phyloP scores from a whole-genome alignment of 2,329 filamentous ascomycete genomes.

The Ophioceras dolichostomum region DNA sequence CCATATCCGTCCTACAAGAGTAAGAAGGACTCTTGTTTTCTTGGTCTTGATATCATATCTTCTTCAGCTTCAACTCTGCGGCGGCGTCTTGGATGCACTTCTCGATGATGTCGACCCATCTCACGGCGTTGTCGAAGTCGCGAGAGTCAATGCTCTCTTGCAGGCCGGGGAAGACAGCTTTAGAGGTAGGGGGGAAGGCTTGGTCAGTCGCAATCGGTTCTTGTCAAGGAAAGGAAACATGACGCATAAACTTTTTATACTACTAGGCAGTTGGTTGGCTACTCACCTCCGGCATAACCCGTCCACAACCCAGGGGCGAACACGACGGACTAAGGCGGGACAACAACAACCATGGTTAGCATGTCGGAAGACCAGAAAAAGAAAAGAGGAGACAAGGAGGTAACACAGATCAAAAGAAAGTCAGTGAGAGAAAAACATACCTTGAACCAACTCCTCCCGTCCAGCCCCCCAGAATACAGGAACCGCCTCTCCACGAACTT shows the following conservation, averaged over 20 bases:
- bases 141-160: conserved; percentile 49
- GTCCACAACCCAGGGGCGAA: conserved; percentile 90
- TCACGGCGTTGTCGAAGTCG: conserved; percentile 43
- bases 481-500: conserved; percentile 76
- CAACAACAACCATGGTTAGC: too few relatives aligned
- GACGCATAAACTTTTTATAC: too few relatives aligned
- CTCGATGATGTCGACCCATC: conserved; percentile 48
- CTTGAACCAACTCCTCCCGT: conserved; percentile 80
- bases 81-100: conserved; percentile 33
- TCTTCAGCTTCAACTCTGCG: conserved; percentile 17
- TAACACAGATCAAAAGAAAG: too few relatives aligned
- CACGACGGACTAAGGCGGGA: conserved; percentile 54
- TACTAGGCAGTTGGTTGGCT: too few relatives aligned
- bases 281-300: conserved; percentile 68
- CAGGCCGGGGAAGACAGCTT: conserved; percentile 50
- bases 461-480: conserved; percentile 62
- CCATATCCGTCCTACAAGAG: neutral
- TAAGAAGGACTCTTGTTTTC: neutral
- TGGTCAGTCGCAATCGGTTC: neutral
- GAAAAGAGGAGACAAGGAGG: too few relatives aligned
- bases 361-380: too few relatives aligned
- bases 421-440: conserved; percentile 21
- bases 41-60: neutral
- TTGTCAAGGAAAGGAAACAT: neutral
- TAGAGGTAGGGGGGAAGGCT: neutral